Percentiles rank a stretch among this genome's conserved stretches.
Evolutionary conservation across 2,329 filamentous ascomycete species (phyloP).

Genomic region (Acrocalymma vagum): DNA sequence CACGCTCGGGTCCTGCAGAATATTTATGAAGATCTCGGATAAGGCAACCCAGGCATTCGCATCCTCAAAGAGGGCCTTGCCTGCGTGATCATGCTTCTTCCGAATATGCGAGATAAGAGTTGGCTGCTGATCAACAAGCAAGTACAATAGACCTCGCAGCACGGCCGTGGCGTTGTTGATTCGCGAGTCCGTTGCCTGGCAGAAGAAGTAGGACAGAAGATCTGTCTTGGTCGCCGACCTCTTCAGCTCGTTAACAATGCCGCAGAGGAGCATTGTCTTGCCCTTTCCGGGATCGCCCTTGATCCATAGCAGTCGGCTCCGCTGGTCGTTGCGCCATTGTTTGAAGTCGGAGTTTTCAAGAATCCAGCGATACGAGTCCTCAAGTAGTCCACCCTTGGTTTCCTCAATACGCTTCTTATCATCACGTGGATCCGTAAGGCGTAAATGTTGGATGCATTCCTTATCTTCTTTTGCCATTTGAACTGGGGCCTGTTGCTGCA

Average conservation of each 20-base stretch:
- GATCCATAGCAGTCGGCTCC: slow-evolving; percentile 48
- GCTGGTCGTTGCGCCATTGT: slow-evolving; percentile 22
- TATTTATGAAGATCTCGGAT: too few relatives aligned
- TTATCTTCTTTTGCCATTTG: slow-evolving; percentile 34
- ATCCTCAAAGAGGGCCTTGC: slow-evolving; percentile 13
- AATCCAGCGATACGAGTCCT: slow-evolving; percentile 13
- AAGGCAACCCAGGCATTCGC: too few relatives aligned
- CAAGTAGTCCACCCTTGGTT: too few relatives aligned
- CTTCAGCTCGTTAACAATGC: slow-evolving; percentile 34
- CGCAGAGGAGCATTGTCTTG: slow-evolving; percentile 49
- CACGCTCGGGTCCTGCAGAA: too few relatives aligned
- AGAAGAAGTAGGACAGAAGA: slow-evolving; percentile 32
- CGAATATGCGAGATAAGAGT: slow-evolving; percentile 13
- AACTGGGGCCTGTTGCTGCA: slow-evolving; percentile 52
- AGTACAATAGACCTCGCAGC: slow-evolving; percentile 54
- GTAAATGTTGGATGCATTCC: slow-evolving; percentile 2
- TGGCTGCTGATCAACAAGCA: slow-evolving; percentile 42
- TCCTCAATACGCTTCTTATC: slow-evolving; percentile 2
- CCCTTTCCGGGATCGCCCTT: too few relatives aligned
- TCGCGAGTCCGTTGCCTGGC: too few relatives aligned
- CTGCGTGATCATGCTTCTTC: slow-evolving; percentile 7
- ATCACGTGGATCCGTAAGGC: slow-evolving; percentile 19
- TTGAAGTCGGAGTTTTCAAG: slow-evolving; percentile 23
- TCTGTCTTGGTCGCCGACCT: too few relatives aligned
- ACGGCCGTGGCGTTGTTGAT: slow-evolving; percentile 53